These are phyloP conservation scores for Cymbopogon citratus DNA, from an alignment of 176 grass and related monocot species.

Conservation along the genomic window DNA sequence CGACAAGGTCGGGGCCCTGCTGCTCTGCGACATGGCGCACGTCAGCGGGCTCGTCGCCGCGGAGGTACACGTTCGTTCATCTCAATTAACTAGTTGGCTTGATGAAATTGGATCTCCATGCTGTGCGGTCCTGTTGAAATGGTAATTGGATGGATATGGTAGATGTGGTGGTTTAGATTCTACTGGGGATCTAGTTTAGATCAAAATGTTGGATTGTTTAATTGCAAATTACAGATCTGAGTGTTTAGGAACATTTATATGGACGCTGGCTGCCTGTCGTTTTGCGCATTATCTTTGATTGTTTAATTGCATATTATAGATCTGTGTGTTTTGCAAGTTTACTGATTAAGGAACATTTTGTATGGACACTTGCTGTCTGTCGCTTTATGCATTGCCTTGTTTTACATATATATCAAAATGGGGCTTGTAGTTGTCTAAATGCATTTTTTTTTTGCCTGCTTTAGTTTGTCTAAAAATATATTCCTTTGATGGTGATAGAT, in stretches of 20 bases:
- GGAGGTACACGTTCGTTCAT: constrained; percentile 45
- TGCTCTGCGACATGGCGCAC: constrained; percentile 99
- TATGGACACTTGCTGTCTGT: no score
- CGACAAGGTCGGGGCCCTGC: constrained; percentile 83
- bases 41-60: constrained; percentile 91
- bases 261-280: not conserved
- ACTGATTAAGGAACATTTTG: no score
- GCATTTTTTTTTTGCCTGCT: not conserved
- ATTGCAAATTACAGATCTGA: not conserved
- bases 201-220: not conserved
- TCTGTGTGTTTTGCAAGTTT: no score
- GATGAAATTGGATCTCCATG: not conserved
- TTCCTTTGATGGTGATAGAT: not conserved
- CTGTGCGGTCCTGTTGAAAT: not conserved
- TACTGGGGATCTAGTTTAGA: not conserved
- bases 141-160: not conserved
- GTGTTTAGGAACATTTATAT: not conserved
- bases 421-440: not conserved
- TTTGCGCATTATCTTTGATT: no score
- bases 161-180: constrained; percentile 3
- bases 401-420: not conserved
- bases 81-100: not conserved
- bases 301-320: no score
- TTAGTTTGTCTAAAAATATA: not conserved
- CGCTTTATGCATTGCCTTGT: no score